Evolutionary conservation across 2,329 filamentous ascomycete genomes (phyloP), one percentile per base, ranked within the genome.

Genomic region (Exutisphaerella laricina): DNA sequence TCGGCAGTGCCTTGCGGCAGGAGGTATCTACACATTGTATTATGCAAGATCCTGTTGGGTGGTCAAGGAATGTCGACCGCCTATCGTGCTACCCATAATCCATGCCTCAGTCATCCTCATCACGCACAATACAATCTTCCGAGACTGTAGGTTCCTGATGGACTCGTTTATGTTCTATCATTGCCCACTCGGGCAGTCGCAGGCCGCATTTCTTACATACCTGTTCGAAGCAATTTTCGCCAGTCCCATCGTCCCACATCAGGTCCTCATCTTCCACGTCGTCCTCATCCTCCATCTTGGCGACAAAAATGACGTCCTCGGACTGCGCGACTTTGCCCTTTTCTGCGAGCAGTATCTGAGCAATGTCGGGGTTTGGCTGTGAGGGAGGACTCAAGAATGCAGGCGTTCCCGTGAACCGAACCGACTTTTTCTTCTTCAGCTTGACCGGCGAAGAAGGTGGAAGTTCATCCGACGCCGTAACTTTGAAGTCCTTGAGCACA

Each of bases 401-500:
- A 13, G 18, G 33, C 20, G 33, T 35, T 8, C 52, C 48, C 4
- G 5, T 25, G 26, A 35, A 45, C n/a, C 28, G 10, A 8, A 36
- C 25, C 22, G 13, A 14, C 14, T 18, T 30, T 10, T 31, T 39
- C 7, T 13, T 29, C 13, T 5, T 29, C 6, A n/a, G 10, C 12
- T 18, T 6, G 21, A 30, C 4, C 18, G 17, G n/a, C 13, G 17
- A 9, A 5, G 18, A 10, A 16, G 20, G 20, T 17, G 39, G 28
- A 8, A 29, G 29, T 5, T 42, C 25, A 30, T 32, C 36, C 9
- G 28, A 7, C 49, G 75, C 74, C 34, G 75, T 72, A 1, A 80
- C 71, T 38, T 69, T 80, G 69, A 83, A 89, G 37, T 84, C 79
- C 47, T 74, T 79, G 41, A 88, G 66, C 21, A 80, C 75, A 32